phyloP scores from a whole-genome alignment of 2,329 filamentous ascomycete species.

The Fusarium sp. region DNA sequence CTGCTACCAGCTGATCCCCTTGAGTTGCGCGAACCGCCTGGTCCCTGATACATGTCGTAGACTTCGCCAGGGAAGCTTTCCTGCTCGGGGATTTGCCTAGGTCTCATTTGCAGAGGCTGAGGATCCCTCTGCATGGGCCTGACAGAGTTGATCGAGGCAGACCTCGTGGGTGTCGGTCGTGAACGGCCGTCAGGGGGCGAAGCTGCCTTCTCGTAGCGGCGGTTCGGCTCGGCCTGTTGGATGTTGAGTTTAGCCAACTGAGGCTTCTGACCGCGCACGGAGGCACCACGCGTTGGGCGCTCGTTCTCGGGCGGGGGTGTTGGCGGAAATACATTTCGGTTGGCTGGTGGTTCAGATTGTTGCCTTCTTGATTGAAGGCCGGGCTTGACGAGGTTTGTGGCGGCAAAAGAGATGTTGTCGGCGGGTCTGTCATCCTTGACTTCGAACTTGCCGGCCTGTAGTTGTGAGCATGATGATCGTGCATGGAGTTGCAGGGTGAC shows the following conservation, averaged over 20 bases:
- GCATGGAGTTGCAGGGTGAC: slow-evolving; percentile 40
- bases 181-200: slow-evolving; percentile 56
- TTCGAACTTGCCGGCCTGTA: slow-evolving; percentile 62
- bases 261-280: slow-evolving; percentile 72
- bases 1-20: slow-evolving; percentile 49
- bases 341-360: slow-evolving; percentile 84
- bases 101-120: slow-evolving; percentile 45
- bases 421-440: slow-evolving; percentile 82
- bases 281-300: slow-evolving; percentile 69
- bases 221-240: slow-evolving; percentile 62
- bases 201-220: slow-evolving; percentile 66
- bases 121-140: slow-evolving; percentile 57
- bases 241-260: slow-evolving; percentile 74
- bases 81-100: slow-evolving; percentile 59
- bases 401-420: slow-evolving; percentile 90
- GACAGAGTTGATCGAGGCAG: slow-evolving; percentile 59
- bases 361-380: slow-evolving; percentile 83
- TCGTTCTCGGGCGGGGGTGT: slow-evolving; percentile 96
- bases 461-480: slow-evolving; percentile 23
- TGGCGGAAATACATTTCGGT: slow-evolving; percentile 90
- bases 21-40: slow-evolving; percentile 51
- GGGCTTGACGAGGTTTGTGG: slow-evolving; percentile 91
- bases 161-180: slow-evolving; percentile 51
- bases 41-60: slow-evolving; percentile 71
- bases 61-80: slow-evolving; percentile 77